phyloP scores from a whole-genome alignment of 2,329 filamentous ascomycete genomes.

The Microdochium bolleyi region DNA sequence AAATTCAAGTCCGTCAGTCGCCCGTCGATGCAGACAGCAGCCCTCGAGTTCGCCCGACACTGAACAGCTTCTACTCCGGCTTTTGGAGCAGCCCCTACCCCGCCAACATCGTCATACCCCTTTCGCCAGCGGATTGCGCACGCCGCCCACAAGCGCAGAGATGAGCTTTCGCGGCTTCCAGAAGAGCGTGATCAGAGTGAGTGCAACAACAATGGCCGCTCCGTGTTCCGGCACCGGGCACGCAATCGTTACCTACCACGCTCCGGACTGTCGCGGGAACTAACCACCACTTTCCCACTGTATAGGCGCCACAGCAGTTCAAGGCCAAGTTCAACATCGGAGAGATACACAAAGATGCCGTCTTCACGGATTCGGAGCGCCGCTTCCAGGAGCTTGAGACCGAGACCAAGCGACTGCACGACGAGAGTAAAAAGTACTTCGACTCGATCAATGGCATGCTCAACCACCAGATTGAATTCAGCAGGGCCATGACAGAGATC shows the following conservation, averaged over 20 bases:
- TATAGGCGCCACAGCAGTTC: slow-evolving; percentile 79
- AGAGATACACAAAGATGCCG: slow-evolving; percentile 87
- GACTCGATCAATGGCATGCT: slow-evolving; percentile 98
- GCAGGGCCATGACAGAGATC: slow-evolving; percentile 88
- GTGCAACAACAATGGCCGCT: slow-evolving; percentile 16
- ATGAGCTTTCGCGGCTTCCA: slow-evolving; percentile 98
- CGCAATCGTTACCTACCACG: too few relatives aligned
- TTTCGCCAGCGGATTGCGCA: neutral
- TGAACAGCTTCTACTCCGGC: neutral
- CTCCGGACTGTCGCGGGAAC: neutral
- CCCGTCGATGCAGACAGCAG: neutral
- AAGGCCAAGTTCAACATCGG: slow-evolving; percentile 92
- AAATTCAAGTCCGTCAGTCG: too few relatives aligned
- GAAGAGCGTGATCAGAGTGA: slow-evolving; percentile 80
- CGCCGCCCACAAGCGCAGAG: slow-evolving; percentile 8
- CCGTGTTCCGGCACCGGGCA: neutral
- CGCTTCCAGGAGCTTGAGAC: slow-evolving; percentile 89
- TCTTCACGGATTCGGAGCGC: slow-evolving; percentile 91
- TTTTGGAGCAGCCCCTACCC: neutral
- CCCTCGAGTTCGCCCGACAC: neutral
- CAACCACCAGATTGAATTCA: slow-evolving; percentile 95
- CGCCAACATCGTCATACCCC: slow-evolving; percentile 7
- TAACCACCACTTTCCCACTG: slow-evolving; percentile 3
- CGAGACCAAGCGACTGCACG: slow-evolving; percentile 89
- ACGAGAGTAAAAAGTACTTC: slow-evolving; percentile 96